Evolutionary conservation across 2,329 filamentous ascomycete genomes (phyloP).

Genomic region (Fusarium dlaminii): DNA sequence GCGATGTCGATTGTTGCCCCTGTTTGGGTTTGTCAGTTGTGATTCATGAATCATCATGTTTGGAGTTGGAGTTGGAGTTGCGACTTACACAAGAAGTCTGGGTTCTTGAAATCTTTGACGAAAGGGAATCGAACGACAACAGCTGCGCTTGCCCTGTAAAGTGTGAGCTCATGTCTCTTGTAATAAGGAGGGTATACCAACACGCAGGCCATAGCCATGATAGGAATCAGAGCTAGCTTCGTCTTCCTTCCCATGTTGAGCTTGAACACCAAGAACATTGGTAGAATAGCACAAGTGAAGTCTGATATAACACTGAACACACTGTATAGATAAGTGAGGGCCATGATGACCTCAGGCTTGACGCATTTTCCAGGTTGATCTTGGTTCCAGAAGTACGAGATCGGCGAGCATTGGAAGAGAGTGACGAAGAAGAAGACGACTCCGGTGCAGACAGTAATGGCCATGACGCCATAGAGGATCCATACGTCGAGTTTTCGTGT

Average conservation of each 20-base stretch:
- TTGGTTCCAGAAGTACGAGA: constrained; percentile 54
- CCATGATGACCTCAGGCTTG: constrained; percentile 56
- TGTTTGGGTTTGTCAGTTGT: constrained; percentile 13
- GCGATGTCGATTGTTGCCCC: constrained; percentile 55
- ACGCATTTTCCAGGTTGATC: constrained; percentile 50
- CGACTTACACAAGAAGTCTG: constrained; percentile 56
- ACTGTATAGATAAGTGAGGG: constrained; percentile 63
- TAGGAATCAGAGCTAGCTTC: constrained; percentile 61
- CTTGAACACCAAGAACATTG: constrained; percentile 63
- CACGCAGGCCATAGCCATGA: constrained; percentile 67
- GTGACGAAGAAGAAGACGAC: constrained; percentile 54
- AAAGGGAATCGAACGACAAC: constrained; percentile 55
- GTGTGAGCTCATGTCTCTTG: constrained; percentile 16
- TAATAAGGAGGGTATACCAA: constrained; percentile 36
- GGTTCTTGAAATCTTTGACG: constrained; percentile 49
- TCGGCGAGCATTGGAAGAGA: constrained; percentile 52
- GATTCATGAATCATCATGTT: neutral
- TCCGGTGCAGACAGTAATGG: constrained; percentile 49
- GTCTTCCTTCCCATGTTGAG: constrained; percentile 63
- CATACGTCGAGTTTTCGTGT: constrained; percentile 46
- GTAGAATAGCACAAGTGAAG: constrained; percentile 61
- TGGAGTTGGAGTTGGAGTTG: neutral
- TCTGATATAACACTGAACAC: constrained; percentile 60
- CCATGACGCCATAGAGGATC: constrained; percentile 50
- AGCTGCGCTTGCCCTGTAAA: constrained; percentile 54